These are phyloP conservation scores for Lactifluus volemus DNA, from an alignment of 768 basidiomycete genomes.

Conservation along the genomic window DNA sequence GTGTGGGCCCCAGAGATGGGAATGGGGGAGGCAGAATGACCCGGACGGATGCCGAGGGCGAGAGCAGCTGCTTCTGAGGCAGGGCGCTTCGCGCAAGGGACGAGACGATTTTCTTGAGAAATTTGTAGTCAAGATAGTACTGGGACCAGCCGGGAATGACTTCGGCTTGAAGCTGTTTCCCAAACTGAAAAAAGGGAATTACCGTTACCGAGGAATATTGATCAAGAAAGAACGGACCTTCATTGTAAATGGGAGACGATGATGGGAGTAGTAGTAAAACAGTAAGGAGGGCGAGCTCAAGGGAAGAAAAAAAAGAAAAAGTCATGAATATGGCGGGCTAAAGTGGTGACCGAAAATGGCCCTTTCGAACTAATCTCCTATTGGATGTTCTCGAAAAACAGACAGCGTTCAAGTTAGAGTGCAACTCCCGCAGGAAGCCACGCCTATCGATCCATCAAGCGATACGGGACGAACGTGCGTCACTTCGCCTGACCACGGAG, in stretches of 20 bases:
- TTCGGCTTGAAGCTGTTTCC: constrained; percentile 93
- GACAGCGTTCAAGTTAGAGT: background rate
- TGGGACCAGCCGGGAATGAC: constrained; percentile 95
- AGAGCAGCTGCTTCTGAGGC: constrained; percentile 85
- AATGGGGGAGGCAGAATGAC: constrained; percentile 36
- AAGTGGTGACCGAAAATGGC: background rate
- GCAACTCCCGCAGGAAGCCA: constrained; percentile 3
- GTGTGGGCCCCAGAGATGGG: constrained; percentile 25
- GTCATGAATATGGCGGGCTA: background rate
- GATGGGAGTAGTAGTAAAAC: background rate
- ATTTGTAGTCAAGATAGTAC: constrained; percentile 98
- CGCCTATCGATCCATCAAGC: constrained; percentile 9
- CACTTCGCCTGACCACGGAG: background rate
- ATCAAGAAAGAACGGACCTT: constrained; percentile 22
- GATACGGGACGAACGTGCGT: constrained; percentile 42
- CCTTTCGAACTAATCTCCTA: background rate
- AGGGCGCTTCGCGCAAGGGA: constrained; percentile 86
- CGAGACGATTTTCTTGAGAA: constrained; percentile 96
- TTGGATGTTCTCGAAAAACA: background rate
- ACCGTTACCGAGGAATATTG: background rate
- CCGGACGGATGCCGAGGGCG: constrained; percentile 71
- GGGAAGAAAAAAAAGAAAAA: background rate
- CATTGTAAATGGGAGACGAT: constrained; percentile 20
- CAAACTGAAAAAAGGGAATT: constrained; percentile 57
- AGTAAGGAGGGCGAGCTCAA: background rate